Evolutionary conservation across 163 green algal genomes (phyloP), one percentile per base, ranked within the genome.

Genomic region (Chloroidium sp.): DNA sequence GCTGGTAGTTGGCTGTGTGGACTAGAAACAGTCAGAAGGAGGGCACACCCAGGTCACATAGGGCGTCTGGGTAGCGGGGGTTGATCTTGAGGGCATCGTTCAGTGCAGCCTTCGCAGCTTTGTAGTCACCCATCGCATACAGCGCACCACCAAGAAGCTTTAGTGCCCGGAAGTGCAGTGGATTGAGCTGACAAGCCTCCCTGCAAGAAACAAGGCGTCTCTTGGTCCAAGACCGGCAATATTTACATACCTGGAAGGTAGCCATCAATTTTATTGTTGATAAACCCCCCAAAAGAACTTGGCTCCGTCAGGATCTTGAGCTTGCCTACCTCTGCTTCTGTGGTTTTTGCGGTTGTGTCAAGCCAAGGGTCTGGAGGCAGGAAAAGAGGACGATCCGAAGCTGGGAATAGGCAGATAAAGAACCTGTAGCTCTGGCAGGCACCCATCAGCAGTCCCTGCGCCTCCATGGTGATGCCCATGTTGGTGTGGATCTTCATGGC

Each of bases 381-480:
- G 36, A 36, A 36, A 36, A 36, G 36, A 10, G 13, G 68, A 74
- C 10, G 68, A 36, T 74, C 68, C 68, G 13, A 74, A 36, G 68
- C 68, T 13, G 67, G 67, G 6, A 12, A 74, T n/a, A 77, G 74
- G 74, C 4, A 14, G 13, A 77, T 36, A 8, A 57, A 75, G 60
- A 59, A 85, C 86, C 78, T 83, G 81, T 87, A 90, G 69, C 89
- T 81, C 61, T 91, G 79, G 75, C 85, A 86, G 4, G 88, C 88
- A 4, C 74, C 72, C 59, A 87, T 75, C n/a, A 92, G 83, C 72
- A 83, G 80, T 2, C 85, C 88, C 59, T 86, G 67, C 4, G 83
- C 86, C 79, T 92, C 88, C 57, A 89, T 69, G 4, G 87, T 85
- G 80, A 92, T 92, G 78, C 88, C 88, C 83, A 90, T 74, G 80